A percentile compares a stretch with the other conserved stretches of the same genome.
phyloP scores from a whole-genome alignment of 495 filamentous ascomycete genomes.

The Talaromyces adpressus region DNA sequence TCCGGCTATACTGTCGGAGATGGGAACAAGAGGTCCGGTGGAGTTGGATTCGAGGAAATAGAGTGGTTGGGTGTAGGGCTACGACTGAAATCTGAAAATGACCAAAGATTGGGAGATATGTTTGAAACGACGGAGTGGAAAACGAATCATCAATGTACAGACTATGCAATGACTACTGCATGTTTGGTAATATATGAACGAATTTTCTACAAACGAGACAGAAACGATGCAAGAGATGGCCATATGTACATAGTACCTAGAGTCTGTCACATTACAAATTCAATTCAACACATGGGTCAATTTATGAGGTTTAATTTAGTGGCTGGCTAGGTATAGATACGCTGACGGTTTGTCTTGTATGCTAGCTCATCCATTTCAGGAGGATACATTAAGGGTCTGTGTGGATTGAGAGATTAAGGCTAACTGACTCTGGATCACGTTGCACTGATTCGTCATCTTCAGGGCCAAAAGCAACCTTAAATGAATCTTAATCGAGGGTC shows the following conservation, averaged over 20 bases:
- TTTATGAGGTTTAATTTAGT: not conserved
- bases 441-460: not conserved
- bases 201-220: not conserved
- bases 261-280: not conserved
- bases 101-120: not conserved
- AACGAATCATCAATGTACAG: not conserved
- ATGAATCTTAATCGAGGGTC: not conserved
- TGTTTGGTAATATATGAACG: not conserved
- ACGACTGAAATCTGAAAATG: not conserved
- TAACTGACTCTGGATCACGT: not conserved
- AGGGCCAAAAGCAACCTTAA: not conserved
- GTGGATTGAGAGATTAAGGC: not conserved
- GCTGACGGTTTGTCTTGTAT: not conserved
- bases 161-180: not conserved
- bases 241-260: not conserved
- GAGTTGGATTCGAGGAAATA: slow-evolving; percentile 1
- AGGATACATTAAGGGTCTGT: too few species aligned
- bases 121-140: not conserved
- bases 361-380: not conserved
- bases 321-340: not conserved
- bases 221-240: not conserved
- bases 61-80: not conserved
- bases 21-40: not conserved
- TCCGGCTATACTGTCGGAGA: not conserved
- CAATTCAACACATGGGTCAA: not conserved